Evolutionary conservation across 1,284 basidiomycete species (phyloP).

Genomic region (Tylopilus sp.): DNA sequence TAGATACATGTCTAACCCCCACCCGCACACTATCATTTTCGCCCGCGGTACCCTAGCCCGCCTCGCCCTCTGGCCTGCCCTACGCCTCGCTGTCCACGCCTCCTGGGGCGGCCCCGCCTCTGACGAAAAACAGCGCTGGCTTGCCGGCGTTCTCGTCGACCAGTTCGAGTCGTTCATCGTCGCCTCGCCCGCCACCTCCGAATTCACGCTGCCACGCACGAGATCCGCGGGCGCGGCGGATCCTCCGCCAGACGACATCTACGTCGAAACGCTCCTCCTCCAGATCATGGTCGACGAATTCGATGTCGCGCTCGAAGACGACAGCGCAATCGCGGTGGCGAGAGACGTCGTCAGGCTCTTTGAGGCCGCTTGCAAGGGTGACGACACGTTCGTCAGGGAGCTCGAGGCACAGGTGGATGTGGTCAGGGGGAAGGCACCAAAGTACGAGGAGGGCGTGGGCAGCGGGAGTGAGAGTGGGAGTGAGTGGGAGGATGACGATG

Average conservation of each 20-base stretch:
- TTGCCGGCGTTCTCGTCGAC: slow-evolving; percentile 79
- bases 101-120: slow-evolving; percentile 76
- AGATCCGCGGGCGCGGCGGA: background rate
- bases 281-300: slow-evolving; percentile 85
- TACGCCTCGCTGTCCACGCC: slow-evolving; percentile 78
- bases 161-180: slow-evolving; percentile 59
- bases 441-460: slow-evolving; percentile 42
- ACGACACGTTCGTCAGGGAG: slow-evolving; percentile 46
- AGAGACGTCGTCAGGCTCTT: slow-evolving; percentile 67
- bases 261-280: slow-evolving; percentile 72
- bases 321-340: slow-evolving; percentile 66
- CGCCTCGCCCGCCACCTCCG: background rate
- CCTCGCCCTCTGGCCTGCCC: slow-evolving; percentile 74
- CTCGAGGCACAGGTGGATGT: slow-evolving; percentile 62
- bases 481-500: slow-evolving; percentile 33
- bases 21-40: slow-evolving; percentile 60
- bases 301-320: slow-evolving; percentile 77
- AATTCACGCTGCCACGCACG: slow-evolving; percentile 15
- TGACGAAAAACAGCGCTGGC: slow-evolving; percentile 67
- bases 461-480: slow-evolving; percentile 41
- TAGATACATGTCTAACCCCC: slow-evolving; percentile 25
- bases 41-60: slow-evolving; percentile 79
- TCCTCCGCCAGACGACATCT: slow-evolving; percentile 59
- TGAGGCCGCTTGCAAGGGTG: slow-evolving; percentile 40
- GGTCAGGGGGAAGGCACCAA: slow-evolving; percentile 53